Evolutionary conservation across 768 basidiomycete species (phyloP), one percentile per base, ranked within the genome.

Genomic region (Lactarius tabidus): DNA sequence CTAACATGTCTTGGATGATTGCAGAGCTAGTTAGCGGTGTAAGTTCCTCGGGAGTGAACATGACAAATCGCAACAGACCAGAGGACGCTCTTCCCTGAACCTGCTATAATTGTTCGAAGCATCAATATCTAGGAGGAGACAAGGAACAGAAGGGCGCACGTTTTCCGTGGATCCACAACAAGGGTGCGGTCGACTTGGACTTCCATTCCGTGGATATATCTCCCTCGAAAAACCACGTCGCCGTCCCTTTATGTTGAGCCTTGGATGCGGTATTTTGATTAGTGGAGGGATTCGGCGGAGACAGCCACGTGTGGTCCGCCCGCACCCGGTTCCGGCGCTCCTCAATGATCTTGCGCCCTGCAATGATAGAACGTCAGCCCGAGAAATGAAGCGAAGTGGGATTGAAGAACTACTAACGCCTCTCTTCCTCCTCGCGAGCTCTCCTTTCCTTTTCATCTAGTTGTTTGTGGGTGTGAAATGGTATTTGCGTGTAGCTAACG

Each of bases 101-200:
- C 45, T 10, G 45, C 45, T 48, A 48, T 23, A 6, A 28, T 29
- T 15, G 10, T 26, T 17, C 6, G 20, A 20, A 31, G 29, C 1
- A 48, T 59, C 23, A 48, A n/a, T 0, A n/a, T 54, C 9, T 3
- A 6, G 6, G 12, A 35, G 41, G 31, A 29, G 7, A 12, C 14
- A 26, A 20, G 41, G 7, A 6, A 31, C 10, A 33, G 23, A 38
- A 6, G 10, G 35, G 7, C 59, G 39, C 18, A 59, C 59, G 41
- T 26, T 59, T 59, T 9, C 59, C 59, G 9, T 59, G 39, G 33
- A 59, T 8, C 59, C 59, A 59, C 17, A 59, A 35, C 28, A 59
- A 31, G 23, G 59, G 48, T 15, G 48, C 26, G 23, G 23, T 12
- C 4, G 48, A 7, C 12, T 51, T 51, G 48, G 26, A 7, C 48